Evolutionary conservation across 805 yeast species (phyloP), one percentile per base, ranked within the genome.

Genomic region (Spathaspora passalidarum): DNA sequence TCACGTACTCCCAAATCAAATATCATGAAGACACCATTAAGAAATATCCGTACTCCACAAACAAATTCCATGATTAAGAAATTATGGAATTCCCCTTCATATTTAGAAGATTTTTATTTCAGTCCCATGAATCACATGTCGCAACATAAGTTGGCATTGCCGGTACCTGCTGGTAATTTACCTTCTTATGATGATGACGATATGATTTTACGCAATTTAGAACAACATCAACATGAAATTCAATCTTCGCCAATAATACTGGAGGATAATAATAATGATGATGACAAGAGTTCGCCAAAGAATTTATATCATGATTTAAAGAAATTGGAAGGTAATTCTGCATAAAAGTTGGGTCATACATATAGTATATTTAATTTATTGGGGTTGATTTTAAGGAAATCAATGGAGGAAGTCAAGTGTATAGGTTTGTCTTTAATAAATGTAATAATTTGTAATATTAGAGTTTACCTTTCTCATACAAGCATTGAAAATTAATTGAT

Each of bases 41-140:
- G 69, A 38, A 57, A 55, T 42, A 56, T 63, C 49, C 60, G 66
- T 48, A 66, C 79, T 49, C 66, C 80, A 44, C 62, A 63, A 60
- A 56, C 76, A 55, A 62, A 66, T 50, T 69, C 80, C 7, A 66
- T 74, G 16, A 62, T 75, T 58, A 75, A 73, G 51, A 80, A 75
- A 55, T 65, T 80, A 38, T 81, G 87, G 85, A 76, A 79, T 54
- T 80, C 86, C 17, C 88, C 88, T 11, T 74, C 82, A 2, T 81
- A 80, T 55, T 66, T 82, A 46, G 88, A 83, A 48, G 88, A 83
- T 54, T 83, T 83, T 56, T 80, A 82, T 53, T 76, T 81, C 35
- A 79, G 84, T 18, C 23, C 46, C 22, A 36, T 36, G 38, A 39
- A 40, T 38, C 22, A 39, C 17, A 34, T 40, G n/a, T 39, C 35